Conservation (phyloP, 1,284 basidiomycete genomes). For the Fomitopsis betulina region DNA sequence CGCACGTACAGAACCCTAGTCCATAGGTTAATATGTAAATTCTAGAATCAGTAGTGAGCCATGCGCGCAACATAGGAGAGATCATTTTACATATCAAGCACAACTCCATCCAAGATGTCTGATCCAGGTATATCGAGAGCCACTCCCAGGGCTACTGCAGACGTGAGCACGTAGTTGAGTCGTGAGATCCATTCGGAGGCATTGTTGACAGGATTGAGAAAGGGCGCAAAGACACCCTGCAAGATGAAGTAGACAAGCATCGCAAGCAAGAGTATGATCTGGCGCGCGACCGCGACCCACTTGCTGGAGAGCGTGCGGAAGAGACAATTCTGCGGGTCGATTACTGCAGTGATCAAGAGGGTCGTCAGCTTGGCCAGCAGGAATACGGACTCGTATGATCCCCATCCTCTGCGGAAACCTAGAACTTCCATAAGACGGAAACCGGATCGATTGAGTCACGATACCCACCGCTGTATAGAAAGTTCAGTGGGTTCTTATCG, state of each 20-base stretch:
- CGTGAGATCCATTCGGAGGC: constrained; percentile 74
- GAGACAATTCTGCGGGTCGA: constrained; percentile 71
- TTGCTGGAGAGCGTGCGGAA: constrained; percentile 53
- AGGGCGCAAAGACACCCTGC: constrained; percentile 62
- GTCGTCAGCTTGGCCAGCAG: constrained; percentile 69
- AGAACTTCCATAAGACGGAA: not conserved
- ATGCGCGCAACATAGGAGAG: not conserved
- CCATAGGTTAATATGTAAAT: constrained; percentile 67
- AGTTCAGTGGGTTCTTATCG: constrained; percentile 68
- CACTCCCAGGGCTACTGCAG: constrained; percentile 57
- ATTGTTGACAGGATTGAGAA: constrained; percentile 71
- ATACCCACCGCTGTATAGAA: constrained; percentile 61
- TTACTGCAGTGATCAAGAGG: constrained; percentile 61
- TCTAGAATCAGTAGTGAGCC: constrained; percentile 27
- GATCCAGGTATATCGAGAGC: constrained; percentile 53
- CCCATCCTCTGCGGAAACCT: constrained; percentile 73
- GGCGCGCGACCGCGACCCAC: constrained; percentile 55
- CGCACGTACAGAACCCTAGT: constrained; percentile 50
- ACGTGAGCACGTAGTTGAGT: constrained; percentile 65
- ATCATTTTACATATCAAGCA: constrained; percentile 56
- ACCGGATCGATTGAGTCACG: constrained; percentile 4
- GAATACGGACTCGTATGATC: constrained; percentile 57
- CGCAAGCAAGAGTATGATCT: constrained; percentile 57
- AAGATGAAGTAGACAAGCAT: constrained; percentile 57
- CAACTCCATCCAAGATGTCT: constrained; percentile 48